Conservation (phyloP, 2,329 filamentous ascomycete species). For the Colletotrichum siamense region DNA sequence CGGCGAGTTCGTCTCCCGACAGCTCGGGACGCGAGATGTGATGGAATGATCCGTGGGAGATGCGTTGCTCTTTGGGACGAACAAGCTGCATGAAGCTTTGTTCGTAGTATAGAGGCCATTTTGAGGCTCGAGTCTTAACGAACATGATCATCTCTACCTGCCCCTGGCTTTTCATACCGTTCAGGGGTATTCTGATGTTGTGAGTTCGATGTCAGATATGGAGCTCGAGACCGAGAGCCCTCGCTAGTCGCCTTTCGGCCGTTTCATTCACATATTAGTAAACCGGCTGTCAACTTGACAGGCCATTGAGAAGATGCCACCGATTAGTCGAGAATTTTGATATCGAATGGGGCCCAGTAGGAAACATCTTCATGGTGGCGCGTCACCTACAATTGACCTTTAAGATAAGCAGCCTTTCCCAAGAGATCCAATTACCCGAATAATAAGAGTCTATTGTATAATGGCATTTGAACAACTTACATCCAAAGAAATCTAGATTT, state of each 20-base stretch:
- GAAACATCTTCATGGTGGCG: neutral
- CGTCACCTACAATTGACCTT: neutral
- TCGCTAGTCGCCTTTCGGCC: neutral
- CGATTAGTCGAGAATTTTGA: no score
- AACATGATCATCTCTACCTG: neutral
- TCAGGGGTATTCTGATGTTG: neutral
- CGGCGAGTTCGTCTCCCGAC: neutral
- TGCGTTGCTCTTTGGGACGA: neutral
- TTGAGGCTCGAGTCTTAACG: neutral
- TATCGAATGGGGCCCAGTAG: neutral
- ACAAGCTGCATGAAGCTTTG: neutral
- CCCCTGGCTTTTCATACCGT: neutral
- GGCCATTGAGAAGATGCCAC: no score
- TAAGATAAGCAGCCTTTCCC: neutral
- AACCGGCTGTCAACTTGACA: neutral
- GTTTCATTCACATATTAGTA: neutral
- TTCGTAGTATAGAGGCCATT: neutral
- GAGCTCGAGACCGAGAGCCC: neutral
- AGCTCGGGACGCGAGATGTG: neutral
- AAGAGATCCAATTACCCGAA: neutral
- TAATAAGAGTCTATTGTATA: neutral
- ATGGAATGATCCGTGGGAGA: neutral
- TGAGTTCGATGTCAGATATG: rapidly evolving
- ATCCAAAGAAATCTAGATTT: neutral
- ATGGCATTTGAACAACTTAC: neutral